These are phyloP conservation scores for Cladorrhinum samala DNA, from an alignment of 495 filamentous ascomycete genomes.

Conservation along the genomic window DNA sequence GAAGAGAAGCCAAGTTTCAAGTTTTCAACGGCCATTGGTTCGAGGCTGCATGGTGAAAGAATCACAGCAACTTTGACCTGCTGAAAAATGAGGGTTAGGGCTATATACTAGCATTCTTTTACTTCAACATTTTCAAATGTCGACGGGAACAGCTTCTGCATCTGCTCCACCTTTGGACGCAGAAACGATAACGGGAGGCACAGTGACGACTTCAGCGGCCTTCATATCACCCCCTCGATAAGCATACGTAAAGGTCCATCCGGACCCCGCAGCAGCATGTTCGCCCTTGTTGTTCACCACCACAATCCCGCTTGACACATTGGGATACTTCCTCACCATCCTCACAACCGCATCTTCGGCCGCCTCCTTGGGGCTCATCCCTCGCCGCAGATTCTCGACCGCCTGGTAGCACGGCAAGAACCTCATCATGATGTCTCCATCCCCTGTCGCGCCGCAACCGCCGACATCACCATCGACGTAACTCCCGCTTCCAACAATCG, in stretches of 20 bases:
- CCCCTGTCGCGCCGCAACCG: slow-evolving; percentile 44
- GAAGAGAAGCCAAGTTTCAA: too few species aligned
- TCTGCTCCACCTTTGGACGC: neutral
- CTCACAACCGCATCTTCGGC: slow-evolving; percentile 40
- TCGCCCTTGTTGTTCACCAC: slow-evolving; percentile 37
- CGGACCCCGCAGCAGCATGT: slow-evolving; percentile 41
- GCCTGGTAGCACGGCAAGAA: slow-evolving; percentile 47
- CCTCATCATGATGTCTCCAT: slow-evolving; percentile 49
- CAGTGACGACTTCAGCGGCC: slow-evolving; percentile 33
- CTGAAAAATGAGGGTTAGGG: slow-evolving; percentile 4
- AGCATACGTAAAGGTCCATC: slow-evolving; percentile 44
- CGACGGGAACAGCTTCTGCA: neutral
- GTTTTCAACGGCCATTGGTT: too few species aligned
- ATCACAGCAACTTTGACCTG: too few species aligned
- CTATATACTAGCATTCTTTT: too few species aligned
- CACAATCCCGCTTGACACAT: slow-evolving; percentile 38
- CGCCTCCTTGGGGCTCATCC: slow-evolving; percentile 35
- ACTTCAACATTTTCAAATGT: neutral
- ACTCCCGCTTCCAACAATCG: slow-evolving; percentile 41
- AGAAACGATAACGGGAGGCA: slow-evolving; percentile 21
- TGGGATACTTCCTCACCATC: slow-evolving; percentile 41
- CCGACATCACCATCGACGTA: slow-evolving; percentile 46
- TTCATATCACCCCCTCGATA: slow-evolving; percentile 39
- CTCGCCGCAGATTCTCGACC: slow-evolving; percentile 40
- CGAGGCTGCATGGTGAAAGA: too few species aligned